Evolutionary conservation across 192 early-diverging fungal genomes (phyloP), one percentile per base, ranked within the genome.

Genomic region (Backusella liffmaniae): DNA sequence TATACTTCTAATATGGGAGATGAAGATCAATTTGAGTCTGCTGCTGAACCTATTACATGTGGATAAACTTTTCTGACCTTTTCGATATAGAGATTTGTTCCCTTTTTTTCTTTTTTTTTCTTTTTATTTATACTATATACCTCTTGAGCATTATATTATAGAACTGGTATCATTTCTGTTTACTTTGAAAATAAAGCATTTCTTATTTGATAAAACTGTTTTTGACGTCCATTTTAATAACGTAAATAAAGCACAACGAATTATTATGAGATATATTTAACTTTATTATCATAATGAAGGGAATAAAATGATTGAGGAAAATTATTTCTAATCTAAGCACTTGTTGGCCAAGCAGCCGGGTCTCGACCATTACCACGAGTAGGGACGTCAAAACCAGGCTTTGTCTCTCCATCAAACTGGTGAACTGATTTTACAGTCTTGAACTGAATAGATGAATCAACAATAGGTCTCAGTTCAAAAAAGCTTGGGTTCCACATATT

Each of bases 1-100:
- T 68, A 73, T 53, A 30, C 74, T 2, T 26, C 68, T 7, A 76
- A 39, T 49, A 70, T 74, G 39, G 79, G 66, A 18, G 79, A 80
- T 46, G 70, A 80, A 23, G 75, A 75, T 59, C 36, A 37, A 10
- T 10, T 75, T 15, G 79, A 80, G 34, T 23, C 32, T 0, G 39
- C 30, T 29, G 36, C 30, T 72, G 76, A 76, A 41, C 75, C 68
- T 34, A 34, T 59, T 8, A 46, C 41, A 6, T 71, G 69, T 39
- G 18, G 39, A 70, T 41, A 76, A 36, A 76, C 6, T 23, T 26
- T 13, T 10, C 3, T 13, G 10, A 9, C 8, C 21, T 21, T 56
- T 56, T 44, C 37, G 9, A 39, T 44, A 49, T 49, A 16, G 18
- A 49, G 5, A 16, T 16, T 13, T 16, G 42, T 44, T 44, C 15